Evolutionary conservation across 192 early-diverging fungal genomes (phyloP), one percentile per base, ranked within the genome.

Genomic region (Geosiphon pyriformis): DNA sequence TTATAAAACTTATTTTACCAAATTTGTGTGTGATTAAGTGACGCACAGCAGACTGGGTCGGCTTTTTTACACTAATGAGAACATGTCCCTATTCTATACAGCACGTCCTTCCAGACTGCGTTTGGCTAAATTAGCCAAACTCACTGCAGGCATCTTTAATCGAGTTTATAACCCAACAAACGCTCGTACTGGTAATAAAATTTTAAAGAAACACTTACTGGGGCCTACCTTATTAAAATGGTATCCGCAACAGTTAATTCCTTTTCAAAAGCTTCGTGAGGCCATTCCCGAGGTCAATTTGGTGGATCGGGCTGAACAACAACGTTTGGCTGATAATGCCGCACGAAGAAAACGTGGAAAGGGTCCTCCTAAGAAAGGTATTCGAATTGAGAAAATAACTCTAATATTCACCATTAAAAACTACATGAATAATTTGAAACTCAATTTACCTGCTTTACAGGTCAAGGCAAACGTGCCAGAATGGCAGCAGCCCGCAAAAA

Each of bases 321-420:
- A 79, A 32, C 83, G 89, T 20, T 71, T 88, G 27, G 87, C 88
- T 48, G 85, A 83, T 51, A 72, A 87, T 65, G 83, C 87, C 2
- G 79, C 78, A 72, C 77, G 79, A 70, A 88, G 80, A 76, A 81
- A 81, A 51, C 83, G 89, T 47, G 89, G 89, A 59, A 90, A 90
- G 81, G 87, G 89, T 35, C 80, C 87, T 15, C 87, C 87, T 34
- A 89, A 89, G 85, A 90, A 90, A 75, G 83, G 81, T 81, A 81
- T 20, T 23, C 3, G 22, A 2, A 42, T 26, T 60, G n/a, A n/a
- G n/a, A n/a, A n/a, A n/a, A n/a, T n/a, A n/a, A n/a, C n/a, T n/a
- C n/a, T n/a, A n/a, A n/a, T n/a, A n/a, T n/a, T n/a, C n/a, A n/a
- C n/a, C n/a, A n/a, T n/a, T n/a, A n/a, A n/a, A n/a, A n/a, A n/a